Percentiles rank a stretch among this genome's conserved stretches.
Evolutionary conservation across 441 rosid genomes (phyloP).

Genomic region (Erysimum cheiri): DNA sequence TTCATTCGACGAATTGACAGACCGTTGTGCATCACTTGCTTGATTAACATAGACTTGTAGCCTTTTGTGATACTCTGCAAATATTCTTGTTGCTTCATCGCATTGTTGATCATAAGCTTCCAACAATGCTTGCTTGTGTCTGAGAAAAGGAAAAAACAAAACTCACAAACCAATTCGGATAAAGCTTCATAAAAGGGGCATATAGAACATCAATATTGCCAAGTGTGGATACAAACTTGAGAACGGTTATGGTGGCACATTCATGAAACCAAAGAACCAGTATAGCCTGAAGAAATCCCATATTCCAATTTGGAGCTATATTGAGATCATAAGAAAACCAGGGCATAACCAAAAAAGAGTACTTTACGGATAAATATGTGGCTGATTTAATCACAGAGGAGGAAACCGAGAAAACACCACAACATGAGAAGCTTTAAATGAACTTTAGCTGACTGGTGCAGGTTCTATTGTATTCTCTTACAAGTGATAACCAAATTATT

Average conservation of each 20-base stretch:
- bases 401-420: background rate
- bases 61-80: constrained; percentile 88
- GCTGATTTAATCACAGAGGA: background rate
- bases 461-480: background rate
- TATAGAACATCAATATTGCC: constrained; percentile 6
- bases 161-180: constrained; percentile 6
- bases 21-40: constrained; percentile 81
- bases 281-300: background rate
- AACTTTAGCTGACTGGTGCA: background rate
- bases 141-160: constrained; percentile 43
- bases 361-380: background rate
- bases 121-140: constrained; percentile 90
- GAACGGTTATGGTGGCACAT: constrained; percentile 4
- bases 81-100: constrained; percentile 90
- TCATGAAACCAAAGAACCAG: constrained; percentile 12
- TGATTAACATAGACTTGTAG: constrained; percentile 73
- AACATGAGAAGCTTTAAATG: background rate
- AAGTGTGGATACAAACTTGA: background rate
- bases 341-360: background rate
- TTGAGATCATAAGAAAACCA: background rate
- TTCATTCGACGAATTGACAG: constrained; percentile 63
- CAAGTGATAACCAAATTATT: background rate
- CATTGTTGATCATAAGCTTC: constrained; percentile 93
- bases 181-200: background rate
- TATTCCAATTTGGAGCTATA: background rate